Percentiles rank a stretch among this genome's conserved stretches.
These are phyloP conservation scores for Sanghuangporus sanghuang DNA, from an alignment of 1,284 basidiomycete genomes.

Conservation along the genomic window DNA sequence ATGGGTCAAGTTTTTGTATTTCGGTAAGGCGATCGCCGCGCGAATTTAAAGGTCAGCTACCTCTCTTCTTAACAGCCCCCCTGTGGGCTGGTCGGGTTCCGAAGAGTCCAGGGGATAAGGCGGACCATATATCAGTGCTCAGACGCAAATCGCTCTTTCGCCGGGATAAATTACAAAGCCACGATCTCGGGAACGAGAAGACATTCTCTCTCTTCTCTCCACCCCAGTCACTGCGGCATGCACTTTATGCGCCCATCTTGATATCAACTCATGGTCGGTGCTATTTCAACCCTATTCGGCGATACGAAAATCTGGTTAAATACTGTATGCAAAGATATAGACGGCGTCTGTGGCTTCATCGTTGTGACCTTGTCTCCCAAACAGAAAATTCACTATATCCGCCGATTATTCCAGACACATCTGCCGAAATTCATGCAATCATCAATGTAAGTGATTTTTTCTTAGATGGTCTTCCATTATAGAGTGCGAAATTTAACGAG, in stretches of 20 bases:
- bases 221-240: background rate
- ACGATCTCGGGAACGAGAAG: constrained; percentile 7
- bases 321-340: constrained; percentile 4
- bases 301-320: constrained; percentile 1
- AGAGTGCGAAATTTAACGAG: background rate
- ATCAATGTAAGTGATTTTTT: constrained; percentile 6
- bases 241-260: background rate
- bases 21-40: constrained; percentile 1
- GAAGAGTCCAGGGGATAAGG: background rate
- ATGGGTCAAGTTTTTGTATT: background rate
- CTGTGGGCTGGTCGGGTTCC: background rate
- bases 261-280: constrained; percentile 8
- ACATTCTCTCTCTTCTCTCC: background rate
- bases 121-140: constrained; percentile 4
- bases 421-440: constrained; percentile 7
- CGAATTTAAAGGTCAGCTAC: background rate
- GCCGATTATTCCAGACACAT: constrained; percentile 11
- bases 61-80: background rate
- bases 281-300: constrained; percentile 12
- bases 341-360: constrained; percentile 1
- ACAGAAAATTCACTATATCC: constrained; percentile 12
- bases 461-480: background rate
- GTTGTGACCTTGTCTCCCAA: constrained; percentile 4
- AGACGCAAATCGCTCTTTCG: constrained; percentile 5
- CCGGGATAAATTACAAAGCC: constrained; percentile 13